These are phyloP conservation scores for Myxozyma melibiosi DNA, from an alignment of 805 yeast species.

Conservation along the genomic window DNA sequence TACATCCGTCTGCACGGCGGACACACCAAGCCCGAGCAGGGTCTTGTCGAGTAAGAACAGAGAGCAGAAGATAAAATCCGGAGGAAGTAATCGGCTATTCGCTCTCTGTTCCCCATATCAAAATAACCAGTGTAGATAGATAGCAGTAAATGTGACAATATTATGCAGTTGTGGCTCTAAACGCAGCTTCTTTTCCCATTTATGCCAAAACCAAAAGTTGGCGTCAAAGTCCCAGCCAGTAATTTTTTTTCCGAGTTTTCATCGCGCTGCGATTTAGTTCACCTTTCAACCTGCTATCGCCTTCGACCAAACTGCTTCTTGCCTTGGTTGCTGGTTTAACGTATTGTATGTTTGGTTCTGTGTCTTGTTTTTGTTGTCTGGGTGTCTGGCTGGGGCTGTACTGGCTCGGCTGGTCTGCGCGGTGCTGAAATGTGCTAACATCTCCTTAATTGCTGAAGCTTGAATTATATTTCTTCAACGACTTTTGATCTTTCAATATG, in stretches of 20 bases:
- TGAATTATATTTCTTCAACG: neutral
- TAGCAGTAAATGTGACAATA: neutral
- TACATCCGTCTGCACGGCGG: slow-evolving; percentile 45
- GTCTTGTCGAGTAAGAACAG: slow-evolving; percentile 12
- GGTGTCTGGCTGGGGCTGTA: too few relatives aligned
- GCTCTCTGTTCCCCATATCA: too few relatives aligned
- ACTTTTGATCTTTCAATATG: slow-evolving; percentile 4
- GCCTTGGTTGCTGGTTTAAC: neutral
- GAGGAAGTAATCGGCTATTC: too few relatives aligned
- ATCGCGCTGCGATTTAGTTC: neutral
- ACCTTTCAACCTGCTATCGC: neutral
- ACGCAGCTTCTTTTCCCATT: neutral
- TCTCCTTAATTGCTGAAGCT: too few relatives aligned
- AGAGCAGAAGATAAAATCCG: too few relatives aligned
- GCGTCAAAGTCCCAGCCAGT: slow-evolving; percentile 8
- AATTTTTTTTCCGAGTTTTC: slow-evolving; percentile 7
- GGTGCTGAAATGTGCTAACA: too few relatives aligned
- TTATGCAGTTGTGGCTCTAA: neutral
- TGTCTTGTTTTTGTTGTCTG: neutral
- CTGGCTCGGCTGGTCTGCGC: too few relatives aligned
- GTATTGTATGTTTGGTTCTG: neutral
- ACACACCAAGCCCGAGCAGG: slow-evolving; percentile 16
- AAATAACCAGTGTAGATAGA: neutral
- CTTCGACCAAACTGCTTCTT: neutral
- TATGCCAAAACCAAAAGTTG: too few relatives aligned